Evolutionary conservation across 495 filamentous ascomycete genomes (phyloP), one percentile per base, ranked within the genome.

Genomic region (Aspergillus sclerotiicarbonarius): DNA sequence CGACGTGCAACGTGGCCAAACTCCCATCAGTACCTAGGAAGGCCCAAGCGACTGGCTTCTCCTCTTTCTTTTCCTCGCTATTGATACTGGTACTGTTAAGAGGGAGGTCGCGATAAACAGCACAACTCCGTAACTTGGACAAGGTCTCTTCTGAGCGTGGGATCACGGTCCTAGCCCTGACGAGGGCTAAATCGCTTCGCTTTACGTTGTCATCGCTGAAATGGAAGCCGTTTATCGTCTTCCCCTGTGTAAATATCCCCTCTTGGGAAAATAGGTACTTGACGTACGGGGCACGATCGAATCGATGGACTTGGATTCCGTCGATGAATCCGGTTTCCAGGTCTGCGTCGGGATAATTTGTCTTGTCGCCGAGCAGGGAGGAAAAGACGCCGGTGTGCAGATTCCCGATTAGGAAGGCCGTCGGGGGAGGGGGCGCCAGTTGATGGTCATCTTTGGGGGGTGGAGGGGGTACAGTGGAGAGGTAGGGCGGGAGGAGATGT

Each of bases 1-100:
- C 72, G 46, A 83, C 80, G 64, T 82, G 77, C 54, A 84, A 51
- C 8, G 77, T 78, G 7, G 74, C 67, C 45, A 83, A 53, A 6
- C 68, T 65, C 3, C 81, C 80, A 64, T 83, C 80, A 4, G 71
- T 29, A 6, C 72, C 73, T 6, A 82, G 56, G 57, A 80, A 84
- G 0, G 62, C 72, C 71, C 71, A 76, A 8, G 71, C 76, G 55
- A 79, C 66, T 8, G 75, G 73, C 10, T 31, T 37, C 8, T 31
- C 48, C 31, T n/a, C 20, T n/a, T 6, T 29, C n/a, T 64, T 63
- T 2, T 39, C 50, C 6, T 57, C 49, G 8, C 19, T 50, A 30
- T 25, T 7, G 1, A 9, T 48, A 51, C 39, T 18, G 13, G 29
- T 18, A 18, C 41, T 12, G 19, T 15, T 30, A 15, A 50, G 30